Percentiles rank a stretch among this genome's conserved stretches.
Conservation (phyloP, 331 rosid species). For the Stylosanthes scabra region DNA sequence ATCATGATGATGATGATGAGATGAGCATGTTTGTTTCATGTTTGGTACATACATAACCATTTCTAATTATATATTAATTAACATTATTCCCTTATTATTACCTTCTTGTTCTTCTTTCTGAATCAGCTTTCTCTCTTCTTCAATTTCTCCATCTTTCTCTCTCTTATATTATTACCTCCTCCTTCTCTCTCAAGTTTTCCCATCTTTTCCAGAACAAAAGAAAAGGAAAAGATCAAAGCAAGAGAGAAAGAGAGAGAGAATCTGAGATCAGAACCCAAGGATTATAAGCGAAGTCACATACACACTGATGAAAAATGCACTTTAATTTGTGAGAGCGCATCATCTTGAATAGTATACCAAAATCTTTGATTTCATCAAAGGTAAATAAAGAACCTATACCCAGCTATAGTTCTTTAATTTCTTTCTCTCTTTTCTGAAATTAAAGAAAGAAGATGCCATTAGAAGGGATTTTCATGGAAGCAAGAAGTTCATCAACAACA, state of each 20-base stretch:
- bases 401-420: not conserved
- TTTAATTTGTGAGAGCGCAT: slow-evolving; percentile 20
- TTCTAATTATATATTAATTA: not conserved
- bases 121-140: not conserved
- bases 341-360: not conserved
- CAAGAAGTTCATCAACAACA: slow-evolving; percentile 58
- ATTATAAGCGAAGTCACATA: not conserved
- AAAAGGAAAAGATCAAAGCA: not conserved
- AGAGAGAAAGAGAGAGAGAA: not conserved
- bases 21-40: slow-evolving; percentile 39
- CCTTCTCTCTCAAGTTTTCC: not conserved
- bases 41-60: not conserved
- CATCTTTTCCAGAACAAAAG: not conserved
- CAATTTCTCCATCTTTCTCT: not conserved
- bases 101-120: not conserved
- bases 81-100: too few species aligned
- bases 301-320: slow-evolving; percentile 43
- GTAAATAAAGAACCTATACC: not conserved
- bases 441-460: slow-evolving; percentile 77
- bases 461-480: slow-evolving; percentile 81
- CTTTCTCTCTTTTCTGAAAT: too few species aligned
- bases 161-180: not conserved
- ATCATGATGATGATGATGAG: not conserved
- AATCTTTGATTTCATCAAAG: slow-evolving; percentile 41
- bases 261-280: slow-evolving; percentile 12